Evolutionary conservation across 2,329 filamentous ascomycete species (phyloP), one percentile per base, ranked within the genome.

Genomic region (Cordyceps cicadae): DNA sequence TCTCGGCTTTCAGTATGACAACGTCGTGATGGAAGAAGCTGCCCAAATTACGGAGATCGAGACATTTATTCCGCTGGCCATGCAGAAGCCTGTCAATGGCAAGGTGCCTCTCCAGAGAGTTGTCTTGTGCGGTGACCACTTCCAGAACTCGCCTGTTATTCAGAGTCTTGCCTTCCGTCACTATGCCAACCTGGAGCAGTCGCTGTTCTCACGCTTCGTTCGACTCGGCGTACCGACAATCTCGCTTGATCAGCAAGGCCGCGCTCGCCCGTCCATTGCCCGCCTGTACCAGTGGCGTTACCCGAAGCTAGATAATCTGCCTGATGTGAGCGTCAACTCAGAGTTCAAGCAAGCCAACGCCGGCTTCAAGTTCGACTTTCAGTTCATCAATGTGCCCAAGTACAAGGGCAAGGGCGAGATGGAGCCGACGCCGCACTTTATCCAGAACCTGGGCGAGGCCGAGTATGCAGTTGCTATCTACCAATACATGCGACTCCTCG

Each of bases 41-140:
- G 94, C 94, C 14, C 94, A 99, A 70, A 93, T 99, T 70, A 99
- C 93, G 0, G 94, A 99, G 73, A 89, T 97, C 51, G 94, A 99
- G 71, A 96, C 91, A 65, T 97, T 99, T 75, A 91, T 99, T 64
- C 94, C 94, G 0, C 80, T 96, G 58, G 89, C 92, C n/a, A 81
- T 99, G 74, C 95, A 99, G 71, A 90, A 89, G 64, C 85, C 88
- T 21, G 84, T 85, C 65, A 79, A 87, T 56, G 88, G 88, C 39
- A 81, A 90, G 68, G 81, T 90, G 66, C 85, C 87, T 3, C 77
- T 99, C 14, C 91, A 97, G 72, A 83, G 95, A 46, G 87, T 99
- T 6, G 90, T 99, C 3, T 81, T 99, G 3, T 95, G 92, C 62
- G 94, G 94, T 64, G 95, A 99, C 69, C 94, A 99, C 72, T 86